Conservation (phyloP, 345 rosid genomes). For the Lepidium sativum region DNA sequence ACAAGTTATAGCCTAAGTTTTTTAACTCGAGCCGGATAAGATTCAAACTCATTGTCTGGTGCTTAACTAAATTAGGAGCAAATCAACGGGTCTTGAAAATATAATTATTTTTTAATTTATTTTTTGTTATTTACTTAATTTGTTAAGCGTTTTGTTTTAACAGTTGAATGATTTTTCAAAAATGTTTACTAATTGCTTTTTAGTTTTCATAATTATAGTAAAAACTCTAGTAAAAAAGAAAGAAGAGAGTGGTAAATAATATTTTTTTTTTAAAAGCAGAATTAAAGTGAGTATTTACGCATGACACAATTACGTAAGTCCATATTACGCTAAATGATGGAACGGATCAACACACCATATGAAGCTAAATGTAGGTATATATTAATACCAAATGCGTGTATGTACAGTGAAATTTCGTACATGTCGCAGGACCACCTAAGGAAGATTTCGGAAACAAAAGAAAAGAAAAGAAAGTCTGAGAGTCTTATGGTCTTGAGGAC, state of each 20-base stretch:
- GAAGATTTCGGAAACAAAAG: not conserved
- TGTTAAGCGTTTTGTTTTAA: too few relatives aligned
- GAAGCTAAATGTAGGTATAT: not conserved
- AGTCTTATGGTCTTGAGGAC: constrained; percentile 18
- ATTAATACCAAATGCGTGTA: not conserved
- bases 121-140: too few relatives aligned
- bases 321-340: not conserved
- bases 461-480: not conserved
- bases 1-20: too few relatives aligned
- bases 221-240: too few relatives aligned
- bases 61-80: too few relatives aligned
- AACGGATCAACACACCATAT: not conserved
- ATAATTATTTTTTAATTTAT: too few relatives aligned
- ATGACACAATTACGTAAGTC: not conserved
- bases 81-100: too few relatives aligned
- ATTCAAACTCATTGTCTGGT: too few relatives aligned
- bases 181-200: too few relatives aligned
- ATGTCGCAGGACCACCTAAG: constrained; percentile 22
- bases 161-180: too few relatives aligned
- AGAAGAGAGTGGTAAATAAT: not conserved
- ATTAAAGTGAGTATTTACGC: not conserved
- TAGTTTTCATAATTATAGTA: too few relatives aligned
- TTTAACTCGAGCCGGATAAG: too few relatives aligned
- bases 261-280: not conserved
- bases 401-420: constrained; percentile 12